Evolutionary conservation across 2,329 filamentous ascomycete species (phyloP).

Genomic region (Dryadomyces quercus-mongolicae): DNA sequence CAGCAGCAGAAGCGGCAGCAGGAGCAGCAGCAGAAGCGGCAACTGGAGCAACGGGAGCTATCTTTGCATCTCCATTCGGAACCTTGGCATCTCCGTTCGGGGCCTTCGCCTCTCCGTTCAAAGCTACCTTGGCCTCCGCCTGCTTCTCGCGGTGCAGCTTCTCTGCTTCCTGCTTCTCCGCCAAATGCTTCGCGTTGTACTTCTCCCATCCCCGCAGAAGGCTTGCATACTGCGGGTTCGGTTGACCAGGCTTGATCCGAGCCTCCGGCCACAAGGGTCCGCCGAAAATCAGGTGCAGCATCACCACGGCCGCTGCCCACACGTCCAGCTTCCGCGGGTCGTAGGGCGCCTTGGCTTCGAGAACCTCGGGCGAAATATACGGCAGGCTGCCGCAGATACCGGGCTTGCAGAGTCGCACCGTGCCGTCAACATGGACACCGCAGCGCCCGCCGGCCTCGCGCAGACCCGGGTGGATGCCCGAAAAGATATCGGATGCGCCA

Average conservation of each 20-base stretch:
- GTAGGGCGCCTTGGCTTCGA: slow-evolving; percentile 50
- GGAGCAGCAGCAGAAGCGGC: no score
- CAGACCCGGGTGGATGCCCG: slow-evolving; percentile 67
- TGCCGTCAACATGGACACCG: slow-evolving; percentile 57
- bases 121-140: slow-evolving; percentile 12
- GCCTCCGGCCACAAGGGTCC: slow-evolving; percentile 66
- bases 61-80: background rate
- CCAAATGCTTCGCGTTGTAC: slow-evolving; percentile 45
- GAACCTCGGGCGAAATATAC: slow-evolving; percentile 79
- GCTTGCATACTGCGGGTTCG: slow-evolving; percentile 47
- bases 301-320: slow-evolving; percentile 77
- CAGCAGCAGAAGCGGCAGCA: no score
- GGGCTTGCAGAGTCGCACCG: slow-evolving; percentile 58
- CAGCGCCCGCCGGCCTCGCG: slow-evolving; percentile 62
- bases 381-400: slow-evolving; percentile 77
- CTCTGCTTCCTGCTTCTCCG: slow-evolving; percentile 12
- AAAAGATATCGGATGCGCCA: slow-evolving; percentile 78
- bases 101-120: background rate
- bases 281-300: slow-evolving; percentile 62
- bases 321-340: slow-evolving; percentile 75
- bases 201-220: slow-evolving; percentile 57
- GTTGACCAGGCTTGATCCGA: slow-evolving; percentile 26
- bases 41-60: background rate
- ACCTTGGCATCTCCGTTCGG: slow-evolving; percentile 1
- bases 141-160: slow-evolving; percentile 52